Evolutionary conservation across 2,329 filamentous ascomycete genomes (phyloP).

Genomic region (Talaromyces verruculosus): DNA sequence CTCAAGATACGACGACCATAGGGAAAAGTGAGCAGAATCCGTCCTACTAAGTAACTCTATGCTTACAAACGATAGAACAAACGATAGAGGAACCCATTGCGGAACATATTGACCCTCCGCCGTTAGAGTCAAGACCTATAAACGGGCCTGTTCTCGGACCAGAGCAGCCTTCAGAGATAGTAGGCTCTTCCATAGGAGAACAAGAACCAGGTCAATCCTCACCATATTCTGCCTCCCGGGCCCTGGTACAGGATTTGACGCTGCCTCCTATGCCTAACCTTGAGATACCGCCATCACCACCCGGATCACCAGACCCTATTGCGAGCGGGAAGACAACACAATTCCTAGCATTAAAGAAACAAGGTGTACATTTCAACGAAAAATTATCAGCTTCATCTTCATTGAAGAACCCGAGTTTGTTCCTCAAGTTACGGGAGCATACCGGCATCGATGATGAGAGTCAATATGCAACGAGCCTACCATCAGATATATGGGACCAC

Average conservation of each 20-base stretch:
- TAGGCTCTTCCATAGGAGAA: constrained; percentile 21
- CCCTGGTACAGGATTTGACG: constrained; percentile 58
- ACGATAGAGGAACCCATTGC: constrained; percentile 1
- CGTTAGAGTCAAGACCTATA: constrained; percentile 17
- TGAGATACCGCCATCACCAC: constrained; percentile 48
- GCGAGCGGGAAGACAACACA: constrained; percentile 59
- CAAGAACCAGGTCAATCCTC: constrained; percentile 37
- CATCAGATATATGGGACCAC: constrained; percentile 43
- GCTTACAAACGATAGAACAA: constrained; percentile 5
- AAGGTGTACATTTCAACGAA: constrained; percentile 64
- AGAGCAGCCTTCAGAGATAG: constrained; percentile 30
- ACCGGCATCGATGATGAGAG: constrained; percentile 54
- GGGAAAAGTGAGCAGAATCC: neutral
- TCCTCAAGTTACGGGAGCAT: constrained; percentile 59
- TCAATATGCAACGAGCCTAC: constrained; percentile 55
- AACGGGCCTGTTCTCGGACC: constrained; percentile 40
- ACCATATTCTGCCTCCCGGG: constrained; percentile 51
- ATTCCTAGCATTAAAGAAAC: constrained; percentile 62
- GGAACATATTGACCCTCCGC: neutral
- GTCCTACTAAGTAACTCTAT: neutral
- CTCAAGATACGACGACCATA: neutral
- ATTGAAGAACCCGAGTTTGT: constrained; percentile 59
- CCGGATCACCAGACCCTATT: constrained; percentile 45
- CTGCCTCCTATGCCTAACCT: constrained; percentile 48
- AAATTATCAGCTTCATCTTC: constrained; percentile 58